Conservation (phyloP, 805 yeast species). For the Yamadazyma kitorensis region DNA sequence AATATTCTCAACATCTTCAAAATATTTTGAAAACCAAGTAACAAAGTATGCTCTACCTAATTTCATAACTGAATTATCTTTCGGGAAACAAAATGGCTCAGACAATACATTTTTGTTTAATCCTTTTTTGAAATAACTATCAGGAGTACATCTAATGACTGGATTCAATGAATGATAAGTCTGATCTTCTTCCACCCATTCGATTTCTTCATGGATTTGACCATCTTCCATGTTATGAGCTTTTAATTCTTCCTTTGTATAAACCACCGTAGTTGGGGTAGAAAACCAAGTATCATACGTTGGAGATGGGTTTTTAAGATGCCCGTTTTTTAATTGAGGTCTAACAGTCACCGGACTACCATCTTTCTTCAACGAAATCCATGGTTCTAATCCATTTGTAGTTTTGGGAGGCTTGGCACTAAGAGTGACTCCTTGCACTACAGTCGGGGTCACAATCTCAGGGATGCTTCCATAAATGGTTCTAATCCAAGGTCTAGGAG, state of each 20-base stretch:
- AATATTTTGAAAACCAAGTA: constrained; percentile 76
- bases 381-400: constrained; percentile 68
- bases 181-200: constrained; percentile 63
- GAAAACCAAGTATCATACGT: constrained; percentile 76
- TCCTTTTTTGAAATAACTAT: constrained; percentile 64
- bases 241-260: constrained; percentile 58
- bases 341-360: constrained; percentile 78
- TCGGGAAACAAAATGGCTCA: constrained; percentile 87
- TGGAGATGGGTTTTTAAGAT: constrained; percentile 63
- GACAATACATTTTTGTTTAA: constrained; percentile 50
- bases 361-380: constrained; percentile 75
- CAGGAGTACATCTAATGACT: constrained; percentile 81
- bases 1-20: constrained; percentile 58
- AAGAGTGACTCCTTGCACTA: constrained; percentile 61
- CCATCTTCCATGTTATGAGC: constrained; percentile 72
- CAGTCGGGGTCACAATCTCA: constrained; percentile 65
- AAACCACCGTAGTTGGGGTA: constrained; percentile 57
- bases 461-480: constrained; percentile 55
- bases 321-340: constrained; percentile 75
- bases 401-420: constrained; percentile 69
- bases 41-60: constrained; percentile 67
- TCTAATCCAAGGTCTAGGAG: constrained; percentile 66
- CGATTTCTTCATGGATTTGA: constrained; percentile 55
- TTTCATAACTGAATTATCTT: constrained; percentile 54
- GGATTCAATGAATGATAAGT: constrained; percentile 74